Base-by-base conservation (phyloP, 306 rosid species). In the Mucuna pruriens region DNA sequence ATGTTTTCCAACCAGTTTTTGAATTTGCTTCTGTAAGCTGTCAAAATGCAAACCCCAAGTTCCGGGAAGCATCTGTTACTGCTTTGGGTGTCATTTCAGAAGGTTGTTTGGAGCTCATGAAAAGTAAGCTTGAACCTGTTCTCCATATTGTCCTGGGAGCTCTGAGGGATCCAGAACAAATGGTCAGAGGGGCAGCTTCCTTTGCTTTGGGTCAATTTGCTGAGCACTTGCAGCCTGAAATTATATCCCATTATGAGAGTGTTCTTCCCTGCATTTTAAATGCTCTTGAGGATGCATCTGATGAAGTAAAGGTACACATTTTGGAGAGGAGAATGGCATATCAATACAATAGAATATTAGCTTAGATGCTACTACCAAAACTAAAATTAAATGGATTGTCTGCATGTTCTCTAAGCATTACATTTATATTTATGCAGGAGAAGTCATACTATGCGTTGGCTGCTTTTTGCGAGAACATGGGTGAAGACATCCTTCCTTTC, bases 181-280 rank as follows among this genome's bases (percentile, higher is more conserved):
- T 96, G 95, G 98, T 96, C 51, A 89, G 97, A 79, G 99, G 99
- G 62, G 99, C 98, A 20, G 99, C 99, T 31, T 93, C 99, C 57
- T 96, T 96, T 90, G 98, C 99, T 61, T 70, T 94, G 86, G 99
- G 99, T 82, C 99, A 96, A 85, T 96, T 96, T 76, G 98, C 99
- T 5, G 99, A 96, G 89, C 86, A 96, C 86, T 82, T 96, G 62
- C 98, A 94, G 86, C 99, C 99, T 54, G 99, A 92, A 86, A 90
- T 96, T 83, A 88, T 93, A 52, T 92, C 97, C 82, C 98, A 93
- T 81, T 92, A 96, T 84, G 94, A 92, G 87, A 96, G 91, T 84
- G 99, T 96, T 74, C 97, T 96, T 76, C 99, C 99, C 70, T 92
- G 98, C 89, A 96, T 96, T 84, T 89, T 92, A 87, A 87, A 85